Evolutionary conservation across 2,329 filamentous ascomycete species (phyloP), one percentile per base, ranked within the genome.

Genomic region (Sphaerulina vaccinii): DNA sequence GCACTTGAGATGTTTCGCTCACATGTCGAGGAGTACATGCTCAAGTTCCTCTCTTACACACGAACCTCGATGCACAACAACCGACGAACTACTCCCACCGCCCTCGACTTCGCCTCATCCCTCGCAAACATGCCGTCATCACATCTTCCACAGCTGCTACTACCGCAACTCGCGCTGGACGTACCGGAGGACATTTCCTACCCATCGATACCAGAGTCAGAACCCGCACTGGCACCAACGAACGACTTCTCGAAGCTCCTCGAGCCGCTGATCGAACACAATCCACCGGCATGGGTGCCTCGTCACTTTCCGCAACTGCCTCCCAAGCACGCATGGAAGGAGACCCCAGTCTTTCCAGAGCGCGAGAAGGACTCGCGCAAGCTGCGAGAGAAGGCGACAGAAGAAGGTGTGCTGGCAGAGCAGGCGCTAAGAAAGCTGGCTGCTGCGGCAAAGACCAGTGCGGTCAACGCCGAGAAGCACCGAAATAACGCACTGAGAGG

Each of bases 381-480:
- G 59, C 65, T 67, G 64, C 63, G 66, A 32, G 84, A 86, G 63
- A 75, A 78, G 51, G 83, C 83, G 3, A 85, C 82, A 3, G 78
- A 85, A 62, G 84, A 87, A 64, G 83, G 83, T 11, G 77, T 84
- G 39, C 68, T 83, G 54, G 84, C 83, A 6, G 84, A 86, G 65
- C 80, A 85, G 61, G 83, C 83, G 16, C 67, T 87, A 56, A 73
- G 83, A 42, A 84, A 82, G 62, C 71, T 87, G 21, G 75, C 77
- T 56, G 71, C 71, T 1, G 73, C 72, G 24, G 69, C 70, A 35
- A 74, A 76, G 63, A 75, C 77, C 3, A 78, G 79, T 21, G 76
- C 76, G 39, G 60, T 73, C 29, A 72, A 71, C 45, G 69, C 70
- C 11, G 69, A 71, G 22, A 73, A 70, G 32, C 66, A 68, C 39